Evolutionary conservation across 305 asterid genomes (phyloP), one percentile per base, ranked within the genome.

Genomic region (Plantago rigida): DNA sequence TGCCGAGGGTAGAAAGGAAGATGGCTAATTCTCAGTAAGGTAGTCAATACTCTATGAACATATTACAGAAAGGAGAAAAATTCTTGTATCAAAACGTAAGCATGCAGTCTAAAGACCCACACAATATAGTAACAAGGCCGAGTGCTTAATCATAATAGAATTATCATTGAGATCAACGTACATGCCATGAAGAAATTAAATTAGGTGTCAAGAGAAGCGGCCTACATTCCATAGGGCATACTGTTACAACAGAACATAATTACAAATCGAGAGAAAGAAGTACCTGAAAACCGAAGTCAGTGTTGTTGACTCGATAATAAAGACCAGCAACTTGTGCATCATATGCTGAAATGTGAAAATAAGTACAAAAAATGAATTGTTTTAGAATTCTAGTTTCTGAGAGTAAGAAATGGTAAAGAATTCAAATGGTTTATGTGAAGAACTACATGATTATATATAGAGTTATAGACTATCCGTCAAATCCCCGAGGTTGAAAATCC

Each of bases 271-370:
- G 62, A 72, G 34, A 61, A 49, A 44, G 26, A 49, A 60, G 61
- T 76, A 92, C 98, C 96, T 86, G 94, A 69, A 92, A 92, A 54
- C 98, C 98, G 78, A 51, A 77, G 59, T 78, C 75, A 9, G 87
- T 69, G 71, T 71, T 80, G 77, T 34, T 71, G 74, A 92, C 78
- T 66, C 73, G 82, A 73, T 88, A 92, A 77, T 88, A 72, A 48
- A 92, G 98, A 64, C 98, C 98, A 63, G 98, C 98, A 77, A 92
- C 91, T 82, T 88, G 80, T 50, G 98, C 96, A 81, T 92, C 79
- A 36, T 92, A 92, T 67, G 98, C 98, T 92, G 93, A 67, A 75
- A 74, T 49, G 77, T 47, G 72, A 63, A 61, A 36, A 63, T 24
- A n/a, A 49, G 60, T 49, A 42, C 13, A 63, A 14, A 31, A 63